Evolutionary conservation across 2,329 filamentous ascomycete genomes (phyloP).

Genomic region (Proliferodiscus dingleyae): DNA sequence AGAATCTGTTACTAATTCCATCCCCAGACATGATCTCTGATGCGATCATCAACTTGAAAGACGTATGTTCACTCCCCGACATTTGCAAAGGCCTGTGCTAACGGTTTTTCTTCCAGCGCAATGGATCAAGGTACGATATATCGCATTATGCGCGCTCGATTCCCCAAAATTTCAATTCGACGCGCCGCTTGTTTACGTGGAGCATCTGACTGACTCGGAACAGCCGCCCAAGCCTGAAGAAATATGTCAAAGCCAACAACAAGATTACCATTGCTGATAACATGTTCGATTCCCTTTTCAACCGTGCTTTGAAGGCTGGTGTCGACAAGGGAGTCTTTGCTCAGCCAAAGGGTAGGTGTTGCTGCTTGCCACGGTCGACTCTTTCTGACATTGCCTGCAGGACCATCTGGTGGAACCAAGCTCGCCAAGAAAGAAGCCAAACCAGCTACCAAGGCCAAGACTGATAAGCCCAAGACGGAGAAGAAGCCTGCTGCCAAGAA

Average conservation of each 20-base stretch:
- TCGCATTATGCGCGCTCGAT: conserved; percentile 5
- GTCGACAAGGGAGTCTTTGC: conserved; percentile 64
- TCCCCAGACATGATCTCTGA: conserved; percentile 31
- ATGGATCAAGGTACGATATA: conserved; percentile 31
- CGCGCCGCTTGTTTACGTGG: conserved; percentile 22
- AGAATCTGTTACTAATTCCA: conserved; percentile 20
- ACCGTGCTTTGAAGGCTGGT: conserved; percentile 62
- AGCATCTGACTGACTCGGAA: conserved; percentile 14
- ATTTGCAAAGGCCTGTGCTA: conserved; percentile 5
- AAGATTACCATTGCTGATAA: conserved; percentile 51
- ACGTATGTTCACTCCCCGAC: conserved; percentile 22
- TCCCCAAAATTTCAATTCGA: conserved; percentile 10
- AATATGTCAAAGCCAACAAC: conserved; percentile 70
- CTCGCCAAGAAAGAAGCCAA: conserved; percentile 57
- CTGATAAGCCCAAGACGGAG: conserved; percentile 30
- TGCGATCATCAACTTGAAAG: conserved; percentile 31
- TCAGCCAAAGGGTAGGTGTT: conserved; percentile 64
- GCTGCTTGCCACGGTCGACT: background rate
- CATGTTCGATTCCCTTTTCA: conserved; percentile 64
- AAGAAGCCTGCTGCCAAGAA: conserved; percentile 39
- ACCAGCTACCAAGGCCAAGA: conserved; percentile 35
- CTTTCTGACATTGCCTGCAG: conserved; percentile 37
- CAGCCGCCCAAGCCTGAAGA: conserved; percentile 65
- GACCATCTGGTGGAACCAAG: conserved; percentile 67
- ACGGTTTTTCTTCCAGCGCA: conserved; percentile 23